Base-by-base conservation (phyloP, 148 eudicot genomes). In the Rhododendron simsii region DNA sequence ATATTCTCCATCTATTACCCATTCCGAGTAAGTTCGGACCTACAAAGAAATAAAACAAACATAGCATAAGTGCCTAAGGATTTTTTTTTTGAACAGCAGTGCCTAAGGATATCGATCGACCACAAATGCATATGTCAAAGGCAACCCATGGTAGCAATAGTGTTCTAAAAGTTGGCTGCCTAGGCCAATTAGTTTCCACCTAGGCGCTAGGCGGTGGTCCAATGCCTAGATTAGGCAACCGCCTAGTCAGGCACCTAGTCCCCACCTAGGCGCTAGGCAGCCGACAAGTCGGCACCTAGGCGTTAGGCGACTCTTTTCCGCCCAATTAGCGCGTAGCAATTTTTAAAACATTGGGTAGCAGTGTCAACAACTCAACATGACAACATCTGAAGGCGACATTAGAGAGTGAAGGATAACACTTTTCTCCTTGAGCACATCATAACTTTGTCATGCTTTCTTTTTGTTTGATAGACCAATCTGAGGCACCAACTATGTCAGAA, bases 1-100 rank as follows among this genome's bases (percentile, higher is more conserved):
- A 90, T 94, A 98, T 81, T 98, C 99, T 67, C 96, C 99, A 91
- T 98, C 99, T 84, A 98, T 94, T 86, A 98, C 98, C 99, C 99
- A 98, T 89, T 98, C 99, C 12, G 99, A 94, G 89, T 98, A 98
- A 39, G 98, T 91, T 10, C 92, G 96, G 41, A 98, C 93, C 99
- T 97, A 78, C 84, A 80, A 37, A 84, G 23, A 26, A 11, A 55
- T 20, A 81, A 83, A 61, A 45, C 16, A 77, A 41, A 18, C 20
- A 28, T 18, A 57, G 50, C 39, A 35, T 53, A 55, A 75, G 77
- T 80, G 71, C 71, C 33, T 3, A 76, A 55, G 33, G 15, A 39
- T 39, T 41, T 41, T 41, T 41, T 39, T 41, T 41, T 41, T 41
- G 45, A 41, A 6, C 45, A 5, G 45, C 45, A 75, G 77, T 80